Conservation (phyloP, 1,139 yeast species). For the Scheffersomyces segobiensis region DNA sequence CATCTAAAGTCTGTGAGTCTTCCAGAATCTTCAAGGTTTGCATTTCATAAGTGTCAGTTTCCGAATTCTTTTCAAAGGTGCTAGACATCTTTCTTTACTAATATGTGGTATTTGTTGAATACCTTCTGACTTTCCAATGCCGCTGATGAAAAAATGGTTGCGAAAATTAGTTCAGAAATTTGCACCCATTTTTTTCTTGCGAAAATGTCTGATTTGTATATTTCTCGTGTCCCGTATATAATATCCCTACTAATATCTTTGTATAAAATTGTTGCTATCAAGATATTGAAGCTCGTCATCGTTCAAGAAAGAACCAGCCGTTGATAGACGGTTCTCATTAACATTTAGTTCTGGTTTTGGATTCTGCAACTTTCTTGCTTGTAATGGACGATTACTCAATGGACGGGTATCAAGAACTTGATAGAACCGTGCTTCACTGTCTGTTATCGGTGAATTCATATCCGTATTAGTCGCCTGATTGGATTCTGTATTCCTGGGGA, state of each 20-base stretch:
- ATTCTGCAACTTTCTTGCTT: background rate
- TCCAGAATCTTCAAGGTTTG: background rate
- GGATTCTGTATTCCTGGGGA: background rate
- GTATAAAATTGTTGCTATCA: conserved; percentile 18
- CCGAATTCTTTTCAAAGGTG: background rate
- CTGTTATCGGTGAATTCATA: background rate
- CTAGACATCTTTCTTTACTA: background rate
- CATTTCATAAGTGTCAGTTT: background rate
- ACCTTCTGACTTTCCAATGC: background rate
- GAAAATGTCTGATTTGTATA: background rate
- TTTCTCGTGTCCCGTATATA: background rate
- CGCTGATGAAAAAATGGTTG: background rate
- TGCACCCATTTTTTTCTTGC: background rate
- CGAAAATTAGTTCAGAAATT: background rate
- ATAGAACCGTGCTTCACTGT: background rate
- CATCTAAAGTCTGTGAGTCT: background rate
- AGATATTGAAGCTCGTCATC: conserved; percentile 30
- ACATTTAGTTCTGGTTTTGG: background rate
- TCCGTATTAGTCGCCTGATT: background rate
- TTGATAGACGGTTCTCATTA: background rate
- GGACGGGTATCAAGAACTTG: background rate
- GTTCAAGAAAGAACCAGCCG: conserved; percentile 22
- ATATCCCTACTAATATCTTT: background rate
- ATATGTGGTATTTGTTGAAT: background rate
- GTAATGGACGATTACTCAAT: background rate